phyloP scores from a whole-genome alignment of 2,329 filamentous ascomycete genomes.

The Colletotrichum agaves region DNA sequence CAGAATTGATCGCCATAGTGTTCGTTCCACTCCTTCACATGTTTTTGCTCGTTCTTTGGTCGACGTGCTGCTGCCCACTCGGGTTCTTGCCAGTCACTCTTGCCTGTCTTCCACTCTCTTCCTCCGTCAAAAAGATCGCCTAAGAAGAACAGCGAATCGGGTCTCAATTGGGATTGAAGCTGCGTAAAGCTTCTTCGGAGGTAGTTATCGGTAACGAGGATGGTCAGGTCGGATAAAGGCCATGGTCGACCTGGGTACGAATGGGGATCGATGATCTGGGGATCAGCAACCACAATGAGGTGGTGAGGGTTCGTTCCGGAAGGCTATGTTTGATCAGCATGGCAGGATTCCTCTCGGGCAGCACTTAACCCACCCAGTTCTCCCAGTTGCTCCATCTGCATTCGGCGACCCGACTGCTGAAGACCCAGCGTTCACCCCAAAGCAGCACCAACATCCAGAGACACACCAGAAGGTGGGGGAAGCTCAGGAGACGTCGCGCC shows the following conservation, averaged over 20 bases:
- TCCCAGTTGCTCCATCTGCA: conserved; percentile 94
- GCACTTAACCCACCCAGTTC: conserved; percentile 76
- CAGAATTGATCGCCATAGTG: conserved; percentile 86
- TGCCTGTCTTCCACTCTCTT: conserved; percentile 87
- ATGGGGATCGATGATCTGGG: conserved; percentile 91
- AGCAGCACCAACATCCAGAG: conserved; percentile 83
- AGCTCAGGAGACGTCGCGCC: conserved; percentile 64
- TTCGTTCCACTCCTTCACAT: conserved; percentile 74
- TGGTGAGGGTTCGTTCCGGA: conserved; percentile 82
- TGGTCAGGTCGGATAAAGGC: conserved; percentile 64
- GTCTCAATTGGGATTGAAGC: conserved; percentile 79
- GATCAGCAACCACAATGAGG: conserved; percentile 86
- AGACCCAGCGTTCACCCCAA: conserved; percentile 87
- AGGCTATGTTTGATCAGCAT: conserved; percentile 65
- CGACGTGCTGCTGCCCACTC: conserved; percentile 65
- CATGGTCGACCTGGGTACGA: conserved; percentile 87
- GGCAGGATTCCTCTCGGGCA: background rate
- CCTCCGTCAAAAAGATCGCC: conserved; percentile 97
- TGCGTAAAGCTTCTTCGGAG: conserved; percentile 83
- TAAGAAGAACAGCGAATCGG: conserved; percentile 89
- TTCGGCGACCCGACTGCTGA: conserved; percentile 73
- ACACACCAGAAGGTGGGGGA: conserved; percentile 74
- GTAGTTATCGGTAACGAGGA: conserved; percentile 85
- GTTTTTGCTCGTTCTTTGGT: conserved; percentile 62
- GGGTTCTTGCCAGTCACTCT: conserved; percentile 68